Evolutionary conservation across 1,284 basidiomycete genomes (phyloP), one percentile per base, ranked within the genome.

Genomic region (Sanghuangporus weigelae): DNA sequence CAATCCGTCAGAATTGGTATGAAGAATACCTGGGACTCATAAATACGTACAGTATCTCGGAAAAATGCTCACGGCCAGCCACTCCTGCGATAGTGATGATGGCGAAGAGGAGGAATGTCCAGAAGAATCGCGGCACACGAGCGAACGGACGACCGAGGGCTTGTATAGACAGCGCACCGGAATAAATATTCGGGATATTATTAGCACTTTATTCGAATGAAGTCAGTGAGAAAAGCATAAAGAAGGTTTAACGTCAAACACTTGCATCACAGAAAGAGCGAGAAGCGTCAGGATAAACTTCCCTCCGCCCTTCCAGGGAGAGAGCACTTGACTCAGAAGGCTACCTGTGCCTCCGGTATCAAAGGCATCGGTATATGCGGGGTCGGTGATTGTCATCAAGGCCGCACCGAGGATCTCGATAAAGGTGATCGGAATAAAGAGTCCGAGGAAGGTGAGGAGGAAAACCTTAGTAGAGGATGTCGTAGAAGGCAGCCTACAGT

Each of bases 171-270:
- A 86, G 76, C 2, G 79, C 81, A 1, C 81, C 77, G 3, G 82
- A 83, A 68, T 86, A 85, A 11, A 83, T 85, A 70, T 83, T 85
- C 31, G 83, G 80, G 63, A 84, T 83, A 67, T 84, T 82, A 72
- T 84, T 85, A 12, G 81, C 80, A 48, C 84, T 82, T 66, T 12
- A 16, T 6, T 8, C 16, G 39, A 16, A 23, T 50, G 4, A 50
- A 64, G 50, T 46, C 46, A 42, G 38, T 60, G 64, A 61, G 48
- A 42, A 42, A 23, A 21, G 12, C 5, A 5, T 31, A 31, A 5
- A 21, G 11, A 36, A 54, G n/a, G n/a, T n/a, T n/a, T n/a, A n/a
- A n/a, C n/a, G n/a, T n/a, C n/a, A n/a, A n/a, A n/a, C n/a, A n/a
- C n/a, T 36, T 61, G 81, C 78, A 82, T 73, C 8, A 81, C 80